These are phyloP conservation scores for Apophysomyces trapeziformis DNA, from an alignment of 371 early-diverging fungal species.

Conservation along the genomic window DNA sequence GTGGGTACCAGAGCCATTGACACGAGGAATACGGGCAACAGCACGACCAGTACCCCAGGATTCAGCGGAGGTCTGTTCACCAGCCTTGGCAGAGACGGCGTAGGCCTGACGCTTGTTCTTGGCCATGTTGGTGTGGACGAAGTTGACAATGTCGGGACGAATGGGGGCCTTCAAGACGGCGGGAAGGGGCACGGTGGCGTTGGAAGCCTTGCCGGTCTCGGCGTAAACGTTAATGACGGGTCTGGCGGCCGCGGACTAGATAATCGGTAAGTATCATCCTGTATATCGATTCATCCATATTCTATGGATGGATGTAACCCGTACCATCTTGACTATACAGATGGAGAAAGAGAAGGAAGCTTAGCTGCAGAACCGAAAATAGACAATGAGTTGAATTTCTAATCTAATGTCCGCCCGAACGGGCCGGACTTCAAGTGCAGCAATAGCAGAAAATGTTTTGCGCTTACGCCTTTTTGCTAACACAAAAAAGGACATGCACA, in stretches of 20 bases:
- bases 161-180: slow-evolving; percentile 98
- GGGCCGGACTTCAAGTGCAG: not conserved
- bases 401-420: not conserved
- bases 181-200: slow-evolving; percentile 87
- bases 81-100: slow-evolving; percentile 97
- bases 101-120: slow-evolving; percentile 99
- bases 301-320: not conserved
- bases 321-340: not conserved
- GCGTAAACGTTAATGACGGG: slow-evolving; percentile 94
- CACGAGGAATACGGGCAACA: slow-evolving; percentile 99
- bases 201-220: slow-evolving; percentile 75
- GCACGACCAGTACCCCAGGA: slow-evolving; percentile 99
- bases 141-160: slow-evolving; percentile 97
- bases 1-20: slow-evolving; percentile 98
- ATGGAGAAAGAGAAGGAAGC: not conserved
- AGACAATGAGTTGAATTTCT: not conserved
- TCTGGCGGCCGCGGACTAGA: slow-evolving; percentile 67
- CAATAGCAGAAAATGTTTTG: not conserved
- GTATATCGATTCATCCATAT: not conserved
- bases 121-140: slow-evolving; percentile 97
- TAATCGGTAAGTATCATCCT: not conserved
- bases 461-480: not conserved
- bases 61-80: slow-evolving; percentile 99
- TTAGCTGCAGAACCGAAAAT: not conserved
- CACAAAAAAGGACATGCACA: not conserved